A percentile compares a stretch with the other conserved stretches of the same genome.
Evolutionary conservation across 2,329 filamentous ascomycete species (phyloP).

Genomic region (Leptoxyphium fumago): DNA sequence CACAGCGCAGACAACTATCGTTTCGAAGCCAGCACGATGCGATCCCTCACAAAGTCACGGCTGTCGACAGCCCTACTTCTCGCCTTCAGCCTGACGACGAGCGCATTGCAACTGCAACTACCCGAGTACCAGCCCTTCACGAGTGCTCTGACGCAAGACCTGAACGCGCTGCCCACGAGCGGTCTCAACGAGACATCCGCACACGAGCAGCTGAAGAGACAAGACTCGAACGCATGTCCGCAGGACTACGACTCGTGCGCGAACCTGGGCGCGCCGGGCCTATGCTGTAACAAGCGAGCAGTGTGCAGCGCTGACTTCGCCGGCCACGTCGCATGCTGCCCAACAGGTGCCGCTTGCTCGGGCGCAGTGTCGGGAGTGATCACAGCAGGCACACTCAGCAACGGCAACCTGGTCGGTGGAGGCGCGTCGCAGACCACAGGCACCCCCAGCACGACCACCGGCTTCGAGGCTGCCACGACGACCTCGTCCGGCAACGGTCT

Average conservation of each 20-base stretch:
- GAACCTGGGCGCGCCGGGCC: conserved; percentile 34
- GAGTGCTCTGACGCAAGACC: conserved; percentile 13
- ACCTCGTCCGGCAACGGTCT: conserved; percentile 12
- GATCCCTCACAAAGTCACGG: background rate
- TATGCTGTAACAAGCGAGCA: conserved; percentile 41
- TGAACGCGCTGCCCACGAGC: conserved; percentile 8
- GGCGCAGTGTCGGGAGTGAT: conserved; percentile 32
- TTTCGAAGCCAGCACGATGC: background rate
- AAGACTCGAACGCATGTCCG: conserved; percentile 31
- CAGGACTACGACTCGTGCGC: conserved; percentile 38
- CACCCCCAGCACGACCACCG: conserved; percentile 5
- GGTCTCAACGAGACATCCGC: conserved; percentile 8
- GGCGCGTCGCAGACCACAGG: conserved; percentile 8
- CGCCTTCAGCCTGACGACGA: conserved; percentile 2
- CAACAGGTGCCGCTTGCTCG: conserved; percentile 41
- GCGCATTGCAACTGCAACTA: conserved; percentile 10
- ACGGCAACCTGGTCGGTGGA: conserved; percentile 12
- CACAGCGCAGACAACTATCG: no score
- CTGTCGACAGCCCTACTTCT: background rate
- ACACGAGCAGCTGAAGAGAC: conserved; percentile 16
- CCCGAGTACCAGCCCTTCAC: conserved; percentile 16
- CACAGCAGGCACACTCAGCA: conserved; percentile 18
- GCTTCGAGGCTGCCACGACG: conserved; percentile 10
- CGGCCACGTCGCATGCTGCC: conserved; percentile 48
- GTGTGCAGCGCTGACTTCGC: conserved; percentile 42